These are phyloP conservation scores for Schoenoplectus tabernaemontani DNA, from an alignment of 202 grass and related monocot species.

Conservation along the genomic window DNA sequence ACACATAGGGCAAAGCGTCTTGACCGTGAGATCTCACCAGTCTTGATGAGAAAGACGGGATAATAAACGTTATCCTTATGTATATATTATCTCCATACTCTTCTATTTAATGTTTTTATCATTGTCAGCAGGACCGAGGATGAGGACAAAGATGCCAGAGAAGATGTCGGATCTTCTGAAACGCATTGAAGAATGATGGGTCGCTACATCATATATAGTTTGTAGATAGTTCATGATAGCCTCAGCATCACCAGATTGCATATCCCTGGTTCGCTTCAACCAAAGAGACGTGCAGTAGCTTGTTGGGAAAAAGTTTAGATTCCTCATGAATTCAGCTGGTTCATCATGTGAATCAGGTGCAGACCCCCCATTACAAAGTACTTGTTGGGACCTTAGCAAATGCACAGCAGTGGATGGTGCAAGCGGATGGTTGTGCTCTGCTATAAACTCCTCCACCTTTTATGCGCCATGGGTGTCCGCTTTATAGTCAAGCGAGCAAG, in stretches of 20 bases:
- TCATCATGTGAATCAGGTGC: slow-evolving; percentile 12
- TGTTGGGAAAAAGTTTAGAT: slow-evolving; percentile 25
- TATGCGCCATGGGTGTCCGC: slow-evolving; percentile 29
- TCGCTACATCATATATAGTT: slow-evolving; percentile 30
- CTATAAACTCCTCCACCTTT: slow-evolving; percentile 27
- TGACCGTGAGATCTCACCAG: too few species aligned
- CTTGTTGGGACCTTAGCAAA: slow-evolving; percentile 33
- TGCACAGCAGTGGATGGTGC: slow-evolving; percentile 33
- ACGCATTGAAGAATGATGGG: slow-evolving; percentile 40
- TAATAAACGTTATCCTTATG: too few species aligned
- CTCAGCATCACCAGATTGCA: slow-evolving; percentile 39
- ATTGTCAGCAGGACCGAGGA: too few species aligned
- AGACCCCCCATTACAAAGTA: slow-evolving; percentile 14
- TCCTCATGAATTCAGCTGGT: slow-evolving; percentile 5
- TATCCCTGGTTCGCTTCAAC: slow-evolving; percentile 32
- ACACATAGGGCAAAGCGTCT: too few species aligned
- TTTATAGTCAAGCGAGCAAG: slow-evolving; percentile 33
- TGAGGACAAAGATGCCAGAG: too few species aligned
- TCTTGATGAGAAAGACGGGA: too few species aligned
- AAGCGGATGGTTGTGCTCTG: slow-evolving; percentile 43
- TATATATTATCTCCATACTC: too few species aligned
- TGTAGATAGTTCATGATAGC: slow-evolving; percentile 41
- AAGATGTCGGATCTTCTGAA: slow-evolving; percentile 22
- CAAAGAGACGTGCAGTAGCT: slow-evolving; percentile 23
- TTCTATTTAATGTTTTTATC: too few species aligned